A percentile compares a stretch with the other conserved stretches of the same genome.
phyloP scores from a whole-genome alignment of 371 early-diverging fungal genomes.

The Fennellomyces sp. region DNA sequence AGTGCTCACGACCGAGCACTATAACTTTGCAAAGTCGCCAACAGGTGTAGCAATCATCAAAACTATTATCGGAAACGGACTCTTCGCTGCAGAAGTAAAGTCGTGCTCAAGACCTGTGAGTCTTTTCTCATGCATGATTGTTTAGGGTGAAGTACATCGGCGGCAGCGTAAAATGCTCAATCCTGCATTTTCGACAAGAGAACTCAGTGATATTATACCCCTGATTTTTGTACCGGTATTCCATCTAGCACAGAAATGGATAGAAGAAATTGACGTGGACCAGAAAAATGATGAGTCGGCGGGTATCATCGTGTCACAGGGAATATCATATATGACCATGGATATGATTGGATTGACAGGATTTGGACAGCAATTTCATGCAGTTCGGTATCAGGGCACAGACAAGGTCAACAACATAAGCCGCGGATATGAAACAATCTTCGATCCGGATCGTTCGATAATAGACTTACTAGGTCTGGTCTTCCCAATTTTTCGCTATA shows the following conservation, averaged over 20 bases:
- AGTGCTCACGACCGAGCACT: conserved; percentile 51
- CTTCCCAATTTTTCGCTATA: conserved; percentile 34
- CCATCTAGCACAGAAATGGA: conserved; percentile 10
- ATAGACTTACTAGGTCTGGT: conserved; percentile 40
- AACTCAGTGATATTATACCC: conserved; percentile 51
- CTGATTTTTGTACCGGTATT: conserved; percentile 38
- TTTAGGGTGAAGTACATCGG: conserved; percentile 60
- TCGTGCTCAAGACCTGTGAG: no score
- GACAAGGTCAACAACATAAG: conserved; percentile 38
- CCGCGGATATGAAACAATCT: conserved; percentile 50
- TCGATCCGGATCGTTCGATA: conserved; percentile 19
- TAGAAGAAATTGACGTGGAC: background rate
- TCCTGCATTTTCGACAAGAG: conserved; percentile 61
- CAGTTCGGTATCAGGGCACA: conserved; percentile 19
- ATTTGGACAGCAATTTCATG: conserved; percentile 37
- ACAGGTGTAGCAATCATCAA: conserved; percentile 27
- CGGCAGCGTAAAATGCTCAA: conserved; percentile 72
- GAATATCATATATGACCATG: conserved; percentile 41
- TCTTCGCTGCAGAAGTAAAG: background rate
- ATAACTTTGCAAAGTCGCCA: conserved; percentile 55
- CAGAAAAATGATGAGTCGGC: conserved; percentile 10
- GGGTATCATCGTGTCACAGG: conserved; percentile 38
- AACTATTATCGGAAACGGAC: conserved; percentile 41
- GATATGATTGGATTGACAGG: conserved; percentile 55
- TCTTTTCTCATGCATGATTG: no score